Percentiles rank a stretch among this genome's conserved stretches.
Conservation (phyloP, 306 rosid genomes). For the Gastrolobium villosum region DNA sequence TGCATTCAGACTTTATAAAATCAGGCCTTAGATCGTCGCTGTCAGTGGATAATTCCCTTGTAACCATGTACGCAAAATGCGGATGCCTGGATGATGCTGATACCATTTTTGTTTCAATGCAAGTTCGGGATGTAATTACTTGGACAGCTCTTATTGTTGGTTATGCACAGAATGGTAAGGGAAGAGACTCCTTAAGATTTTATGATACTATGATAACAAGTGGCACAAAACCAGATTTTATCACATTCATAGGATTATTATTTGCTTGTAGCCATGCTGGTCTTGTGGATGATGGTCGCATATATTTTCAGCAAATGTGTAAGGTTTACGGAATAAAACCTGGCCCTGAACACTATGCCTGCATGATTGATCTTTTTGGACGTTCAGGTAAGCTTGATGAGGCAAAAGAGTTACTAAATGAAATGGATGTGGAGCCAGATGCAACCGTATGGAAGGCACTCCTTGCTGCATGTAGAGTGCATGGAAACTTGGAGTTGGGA, state of each 20-base stretch:
- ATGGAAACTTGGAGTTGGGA: conserved; percentile 80
- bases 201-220: conserved; percentile 77
- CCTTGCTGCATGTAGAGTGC: conserved; percentile 89
- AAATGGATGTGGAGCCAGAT: conserved; percentile 82
- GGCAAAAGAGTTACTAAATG: conserved; percentile 69
- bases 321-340: conserved; percentile 79
- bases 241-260: conserved; percentile 85
- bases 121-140: conserved; percentile 66
- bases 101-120: conserved; percentile 72
- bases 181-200: conserved; percentile 77
- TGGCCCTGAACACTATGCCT: conserved; percentile 84
- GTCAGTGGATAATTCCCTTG: conserved; percentile 81
- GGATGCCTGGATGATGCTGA: conserved; percentile 88
- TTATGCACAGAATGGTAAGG: conserved; percentile 89
- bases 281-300: conserved; percentile 68
- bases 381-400: conserved; percentile 78
- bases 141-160: conserved; percentile 97
- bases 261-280: conserved; percentile 98
- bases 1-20: conserved; percentile 74
- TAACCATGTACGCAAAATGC: conserved; percentile 90
- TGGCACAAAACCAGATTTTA: conserved; percentile 80
- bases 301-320: conserved; percentile 73
- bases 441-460: conserved; percentile 93
- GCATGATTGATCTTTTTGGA: conserved; percentile 91
- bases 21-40: conserved; percentile 66